phyloP scores from a whole-genome alignment of 768 basidiomycete species.

The Saitozyma sp. region DNA sequence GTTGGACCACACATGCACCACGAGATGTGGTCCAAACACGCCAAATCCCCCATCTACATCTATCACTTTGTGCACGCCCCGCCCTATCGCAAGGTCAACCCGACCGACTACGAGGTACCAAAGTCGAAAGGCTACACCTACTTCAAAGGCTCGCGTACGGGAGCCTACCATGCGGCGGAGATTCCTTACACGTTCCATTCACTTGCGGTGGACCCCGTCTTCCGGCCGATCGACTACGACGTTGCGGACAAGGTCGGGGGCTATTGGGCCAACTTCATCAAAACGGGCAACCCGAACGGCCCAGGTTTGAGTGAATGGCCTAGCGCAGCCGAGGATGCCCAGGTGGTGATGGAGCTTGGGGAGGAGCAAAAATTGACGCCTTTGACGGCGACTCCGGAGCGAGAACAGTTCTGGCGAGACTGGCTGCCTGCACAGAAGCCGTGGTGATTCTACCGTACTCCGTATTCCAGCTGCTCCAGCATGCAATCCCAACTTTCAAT shows the following conservation, averaged over 20 bases:
- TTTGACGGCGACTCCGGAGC: too few species aligned
- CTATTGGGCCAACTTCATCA: slow-evolving; percentile 58
- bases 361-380: too few species aligned
- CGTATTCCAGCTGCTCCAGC: too few species aligned
- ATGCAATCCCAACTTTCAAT: too few species aligned
- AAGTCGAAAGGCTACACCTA: slow-evolving; percentile 51
- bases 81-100: too few species aligned
- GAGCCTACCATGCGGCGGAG: slow-evolving; percentile 55
- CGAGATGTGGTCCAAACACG: slow-evolving; percentile 55
- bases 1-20: slow-evolving; percentile 58
- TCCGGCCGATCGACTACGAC: slow-evolving; percentile 54
- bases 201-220: slow-evolving; percentile 51
- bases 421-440: too few species aligned
- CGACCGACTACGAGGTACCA: slow-evolving; percentile 18
- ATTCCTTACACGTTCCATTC: slow-evolving; percentile 54
- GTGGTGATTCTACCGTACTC: too few species aligned
- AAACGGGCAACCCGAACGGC: slow-evolving; percentile 58
- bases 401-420: too few species aligned
- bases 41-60: slow-evolving; percentile 56
- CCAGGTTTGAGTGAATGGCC: too few species aligned
- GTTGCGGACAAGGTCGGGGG: slow-evolving; percentile 57
- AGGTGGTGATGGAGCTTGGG: too few species aligned
- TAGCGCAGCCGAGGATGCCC: too few species aligned
- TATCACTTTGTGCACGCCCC: slow-evolving; percentile 57
- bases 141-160: slow-evolving; percentile 56